These are phyloP conservation scores for Graphiopsis chlorocephala DNA, from an alignment of 2,329 filamentous ascomycete genomes.

Conservation along the genomic window DNA sequence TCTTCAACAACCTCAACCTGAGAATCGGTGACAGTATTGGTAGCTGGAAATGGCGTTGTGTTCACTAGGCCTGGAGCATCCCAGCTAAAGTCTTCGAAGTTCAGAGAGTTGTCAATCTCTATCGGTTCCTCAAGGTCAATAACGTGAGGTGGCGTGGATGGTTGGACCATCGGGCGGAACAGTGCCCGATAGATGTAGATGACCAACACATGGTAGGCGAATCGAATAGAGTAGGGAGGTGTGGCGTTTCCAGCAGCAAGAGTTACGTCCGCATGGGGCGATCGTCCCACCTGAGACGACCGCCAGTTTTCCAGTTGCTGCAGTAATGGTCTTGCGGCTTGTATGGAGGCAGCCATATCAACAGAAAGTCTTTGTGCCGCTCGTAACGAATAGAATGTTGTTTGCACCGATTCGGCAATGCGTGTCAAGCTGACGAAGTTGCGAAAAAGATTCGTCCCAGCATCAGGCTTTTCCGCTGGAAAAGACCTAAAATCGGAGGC, in stretches of 20 bases:
- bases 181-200: slow-evolving; percentile 9
- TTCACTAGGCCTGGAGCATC: not conserved
- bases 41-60: not conserved
- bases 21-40: not conserved
- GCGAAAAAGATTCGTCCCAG: not conserved
- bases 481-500: not conserved
- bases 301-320: slow-evolving; percentile 1
- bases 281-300: not conserved
- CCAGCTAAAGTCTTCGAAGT: slow-evolving; percentile 1
- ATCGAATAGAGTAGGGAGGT: not conserved
- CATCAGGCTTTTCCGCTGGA: not conserved
- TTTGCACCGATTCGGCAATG: slow-evolving; percentile 1
- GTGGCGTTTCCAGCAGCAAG: not conserved
- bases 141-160: slow-evolving; percentile 3
- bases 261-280: not conserved
- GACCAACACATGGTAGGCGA: slow-evolving; percentile 2
- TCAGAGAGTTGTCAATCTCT: not conserved
- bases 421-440: slow-evolving; percentile 1
- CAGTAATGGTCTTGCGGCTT: slow-evolving; percentile 2
- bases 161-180: slow-evolving; percentile 2
- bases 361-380: slow-evolving; percentile 7
- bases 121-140: slow-evolving; percentile 12
- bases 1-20: slow-evolving; percentile 3
- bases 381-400: slow-evolving; percentile 2
- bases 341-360: slow-evolving; percentile 4